phyloP scores from a whole-genome alignment of 1,284 basidiomycete species.

The Cryptococcus maquisensis region DNA sequence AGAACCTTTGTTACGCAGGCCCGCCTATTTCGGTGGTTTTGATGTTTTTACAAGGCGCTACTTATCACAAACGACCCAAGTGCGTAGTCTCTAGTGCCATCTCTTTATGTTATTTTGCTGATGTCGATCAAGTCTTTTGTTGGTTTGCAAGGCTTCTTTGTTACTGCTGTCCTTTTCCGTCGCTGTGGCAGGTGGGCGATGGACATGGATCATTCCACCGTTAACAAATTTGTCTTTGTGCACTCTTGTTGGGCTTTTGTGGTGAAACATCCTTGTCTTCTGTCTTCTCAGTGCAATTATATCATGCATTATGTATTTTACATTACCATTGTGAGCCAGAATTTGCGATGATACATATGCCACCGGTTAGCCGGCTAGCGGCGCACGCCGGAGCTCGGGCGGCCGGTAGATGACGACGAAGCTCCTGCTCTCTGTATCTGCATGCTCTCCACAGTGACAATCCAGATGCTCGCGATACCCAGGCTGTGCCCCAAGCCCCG shows the following conservation, averaged over 20 bases:
- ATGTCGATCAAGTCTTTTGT: slow-evolving; percentile 16
- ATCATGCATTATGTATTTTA: too few relatives aligned
- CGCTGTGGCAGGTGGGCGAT: slow-evolving; percentile 59
- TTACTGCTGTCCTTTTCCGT: slow-evolving; percentile 55
- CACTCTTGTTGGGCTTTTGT: background rate
- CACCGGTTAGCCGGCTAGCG: too few relatives aligned
- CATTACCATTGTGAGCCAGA: too few relatives aligned
- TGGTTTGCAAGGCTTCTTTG: slow-evolving; percentile 53
- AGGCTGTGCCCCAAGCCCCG: too few relatives aligned
- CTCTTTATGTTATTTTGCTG: background rate
- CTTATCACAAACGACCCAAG: slow-evolving; percentile 49
- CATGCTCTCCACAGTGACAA: too few relatives aligned
- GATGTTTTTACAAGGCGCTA: slow-evolving; percentile 52
- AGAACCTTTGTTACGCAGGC: slow-evolving; percentile 19
- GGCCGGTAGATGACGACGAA: too few relatives aligned
- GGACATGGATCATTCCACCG: slow-evolving; percentile 20
- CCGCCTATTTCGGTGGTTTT: slow-evolving; percentile 30
- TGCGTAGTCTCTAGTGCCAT: slow-evolving; percentile 27
- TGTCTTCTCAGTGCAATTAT: too few relatives aligned
- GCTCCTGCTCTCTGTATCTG: too few relatives aligned
- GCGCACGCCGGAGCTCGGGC: too few relatives aligned
- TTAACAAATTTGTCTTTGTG: slow-evolving; percentile 8
- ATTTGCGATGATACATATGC: too few relatives aligned
- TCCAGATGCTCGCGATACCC: too few relatives aligned
- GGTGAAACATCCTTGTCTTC: background rate